These are phyloP conservation scores for Hygrocybe coccinea DNA, from an alignment of 768 basidiomycete genomes.

Conservation along the genomic window DNA sequence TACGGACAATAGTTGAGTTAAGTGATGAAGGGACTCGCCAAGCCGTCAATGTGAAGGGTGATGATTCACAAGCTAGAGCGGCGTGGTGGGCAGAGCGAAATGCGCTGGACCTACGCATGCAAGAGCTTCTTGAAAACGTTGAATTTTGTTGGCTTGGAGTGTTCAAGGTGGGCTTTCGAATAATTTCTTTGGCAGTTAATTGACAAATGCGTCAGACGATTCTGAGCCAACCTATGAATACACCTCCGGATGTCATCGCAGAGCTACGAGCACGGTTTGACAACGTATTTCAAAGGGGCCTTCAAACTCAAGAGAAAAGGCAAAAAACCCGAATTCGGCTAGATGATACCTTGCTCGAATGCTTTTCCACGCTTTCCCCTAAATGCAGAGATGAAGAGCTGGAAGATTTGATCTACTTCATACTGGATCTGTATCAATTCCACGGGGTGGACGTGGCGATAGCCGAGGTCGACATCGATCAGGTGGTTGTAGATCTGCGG, in stretches of 20 bases:
- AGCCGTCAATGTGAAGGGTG: conserved; percentile 65
- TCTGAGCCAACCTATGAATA: conserved; percentile 43
- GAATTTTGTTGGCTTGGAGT: conserved; percentile 97
- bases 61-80: conserved; percentile 57
- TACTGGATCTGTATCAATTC: conserved; percentile 91
- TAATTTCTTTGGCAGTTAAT: background rate
- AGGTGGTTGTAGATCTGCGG: conserved; percentile 83
- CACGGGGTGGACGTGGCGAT: conserved; percentile 84
- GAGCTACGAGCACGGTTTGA: conserved; percentile 68
- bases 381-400: conserved; percentile 88
- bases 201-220: conserved; percentile 49
- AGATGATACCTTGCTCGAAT: conserved; percentile 73
- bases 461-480: conserved; percentile 87
- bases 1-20: conserved; percentile 71
- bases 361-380: conserved; percentile 78
- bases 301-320: conserved; percentile 61
- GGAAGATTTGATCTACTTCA: conserved; percentile 91
- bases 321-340: conserved; percentile 49
- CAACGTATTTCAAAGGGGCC: conserved; percentile 64
- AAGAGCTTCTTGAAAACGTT: conserved; percentile 72
- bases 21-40: conserved; percentile 73
- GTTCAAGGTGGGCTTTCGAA: conserved; percentile 71
- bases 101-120: conserved; percentile 71
- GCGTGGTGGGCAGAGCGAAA: conserved; percentile 85
- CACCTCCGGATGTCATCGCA: conserved; percentile 42